These are phyloP conservation scores for Toxicodendron radicans DNA, from an alignment of 345 rosid species.

Conservation along the genomic window DNA sequence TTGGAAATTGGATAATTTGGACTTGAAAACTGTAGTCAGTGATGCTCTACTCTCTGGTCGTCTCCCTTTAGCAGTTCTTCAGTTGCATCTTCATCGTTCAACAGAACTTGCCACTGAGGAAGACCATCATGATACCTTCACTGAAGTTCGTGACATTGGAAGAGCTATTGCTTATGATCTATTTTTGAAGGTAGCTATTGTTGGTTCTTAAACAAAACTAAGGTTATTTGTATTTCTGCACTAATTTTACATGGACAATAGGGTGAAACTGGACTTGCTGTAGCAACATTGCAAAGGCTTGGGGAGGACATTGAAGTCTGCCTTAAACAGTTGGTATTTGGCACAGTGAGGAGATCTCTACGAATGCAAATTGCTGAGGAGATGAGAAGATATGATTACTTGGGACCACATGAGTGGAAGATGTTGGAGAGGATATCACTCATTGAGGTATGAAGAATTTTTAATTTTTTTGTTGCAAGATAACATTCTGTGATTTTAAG, in stretches of 20 bases:
- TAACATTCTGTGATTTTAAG: conserved; percentile 19
- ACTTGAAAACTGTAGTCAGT: conserved; percentile 82
- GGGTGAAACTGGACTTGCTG: conserved; percentile 91
- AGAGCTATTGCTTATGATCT: conserved; percentile 93
- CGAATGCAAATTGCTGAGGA: conserved; percentile 77
- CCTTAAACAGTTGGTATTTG: conserved; percentile 87
- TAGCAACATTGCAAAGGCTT: conserved; percentile 84
- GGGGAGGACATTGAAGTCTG: conserved; percentile 87
- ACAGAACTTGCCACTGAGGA: conserved; percentile 50
- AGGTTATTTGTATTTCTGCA: conserved; percentile 25
- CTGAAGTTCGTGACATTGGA: conserved; percentile 87
- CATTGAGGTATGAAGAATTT: conserved; percentile 67
- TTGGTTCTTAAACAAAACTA: conserved; percentile 21
- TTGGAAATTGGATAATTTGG: conserved; percentile 83
- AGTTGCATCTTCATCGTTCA: conserved; percentile 87
- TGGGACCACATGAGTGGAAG: conserved; percentile 76
- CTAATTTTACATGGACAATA: conserved; percentile 47
- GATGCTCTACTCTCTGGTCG: conserved; percentile 95
- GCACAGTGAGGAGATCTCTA: conserved; percentile 82
- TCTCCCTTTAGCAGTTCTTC: conserved; percentile 96
- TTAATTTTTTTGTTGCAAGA: conserved; percentile 17
- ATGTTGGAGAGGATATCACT: conserved; percentile 72
- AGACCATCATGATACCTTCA: conserved; percentile 73
- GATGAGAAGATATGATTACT: conserved; percentile 67
- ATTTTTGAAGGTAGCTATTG: conserved; percentile 75